Base-by-base conservation (phyloP, 192 early-diverging fungal species). In the Coemansia sp. region DNA sequence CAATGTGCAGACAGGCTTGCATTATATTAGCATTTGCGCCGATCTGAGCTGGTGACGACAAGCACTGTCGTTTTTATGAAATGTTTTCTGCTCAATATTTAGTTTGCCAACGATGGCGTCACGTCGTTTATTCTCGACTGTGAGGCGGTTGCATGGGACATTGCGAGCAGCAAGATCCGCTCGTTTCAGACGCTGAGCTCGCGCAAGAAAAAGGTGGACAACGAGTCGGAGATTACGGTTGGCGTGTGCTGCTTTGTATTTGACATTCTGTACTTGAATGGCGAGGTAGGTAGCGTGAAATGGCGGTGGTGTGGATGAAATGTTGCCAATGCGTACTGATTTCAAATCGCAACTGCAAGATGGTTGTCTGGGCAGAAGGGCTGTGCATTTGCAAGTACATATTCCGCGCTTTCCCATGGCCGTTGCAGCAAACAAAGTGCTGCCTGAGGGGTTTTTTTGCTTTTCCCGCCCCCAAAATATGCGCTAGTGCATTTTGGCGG, bases 131-230 rank as follows among this genome's bases (percentile, higher is more conserved):
- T 99, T 12, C 82, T 99, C 32, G 98, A 99, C 74, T 96, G 95
- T 75, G 98, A 99, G 76, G 95, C 94, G n/a, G 98, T 99, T 8
- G 98, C 97, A 21, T 99, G 97, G 97, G 98, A 99, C 71, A 70
- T 75, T 19, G 88, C 86, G 59, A 90, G 91, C 47, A 84, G 93
- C 49, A 90, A 88, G 61, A 96, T 99, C 63, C 81, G 96, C 47
- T 97, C 98, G 32, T 99, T 99, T 83, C 98, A 99, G 80, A 92
- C 95, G 5, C 74, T 99, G 15, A 95, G 91, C 69, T 98, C 97
- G 19, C 88, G 97, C 53, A 98, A 98, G 73, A 86, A 92, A 53
- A 99, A 98, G 86, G 95, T 96, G 70, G 98, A 93, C 13, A 88
- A 91, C 60, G 88, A 92, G 44, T 89, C 91, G 48, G 95, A 98